Conservation (phyloP, 73 alveolate genomes). For the Uronychia setigera region DNA sequence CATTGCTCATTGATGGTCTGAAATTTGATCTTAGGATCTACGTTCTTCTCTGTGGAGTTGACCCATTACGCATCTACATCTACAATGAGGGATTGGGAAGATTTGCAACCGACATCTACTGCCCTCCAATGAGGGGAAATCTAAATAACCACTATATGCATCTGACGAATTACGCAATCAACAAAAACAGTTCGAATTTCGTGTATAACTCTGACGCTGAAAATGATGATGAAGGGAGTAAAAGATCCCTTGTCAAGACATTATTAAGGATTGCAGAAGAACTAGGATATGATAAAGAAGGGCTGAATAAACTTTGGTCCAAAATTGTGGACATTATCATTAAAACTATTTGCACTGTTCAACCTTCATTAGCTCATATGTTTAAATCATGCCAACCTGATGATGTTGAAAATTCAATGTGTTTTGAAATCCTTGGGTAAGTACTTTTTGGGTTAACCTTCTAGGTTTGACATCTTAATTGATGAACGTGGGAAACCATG, state of each 20-base stretch:
- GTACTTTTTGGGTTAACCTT: too few relatives aligned
- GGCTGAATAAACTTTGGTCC: background rate
- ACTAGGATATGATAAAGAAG: background rate
- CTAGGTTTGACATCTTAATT: background rate
- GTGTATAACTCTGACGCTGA: background rate
- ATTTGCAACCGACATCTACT: conserved; percentile 86
- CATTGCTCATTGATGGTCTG: conserved; percentile 74
- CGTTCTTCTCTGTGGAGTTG: conserved; percentile 76
- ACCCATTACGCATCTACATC: conserved; percentile 81
- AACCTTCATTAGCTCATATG: conserved; percentile 19
- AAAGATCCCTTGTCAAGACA: background rate
- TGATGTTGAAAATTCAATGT: background rate
- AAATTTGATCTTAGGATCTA: conserved; percentile 87
- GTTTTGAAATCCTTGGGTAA: conserved; percentile 6
- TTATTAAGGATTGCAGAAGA: background rate
- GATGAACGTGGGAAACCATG: conserved; percentile 6
- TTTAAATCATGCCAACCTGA: conserved; percentile 9
- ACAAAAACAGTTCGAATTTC: conserved; percentile 42
- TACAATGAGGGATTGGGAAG: conserved; percentile 84
- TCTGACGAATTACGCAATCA: conserved; percentile 85
- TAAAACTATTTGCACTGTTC: conserved; percentile 3
- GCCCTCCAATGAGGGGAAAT: conserved; percentile 35
- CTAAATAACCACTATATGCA: conserved; percentile 71
- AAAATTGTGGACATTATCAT: background rate
- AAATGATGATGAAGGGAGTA: background rate